Evolutionary conservation across 1,284 basidiomycete species (phyloP).

Genomic region (Entoloma clypeatum): DNA sequence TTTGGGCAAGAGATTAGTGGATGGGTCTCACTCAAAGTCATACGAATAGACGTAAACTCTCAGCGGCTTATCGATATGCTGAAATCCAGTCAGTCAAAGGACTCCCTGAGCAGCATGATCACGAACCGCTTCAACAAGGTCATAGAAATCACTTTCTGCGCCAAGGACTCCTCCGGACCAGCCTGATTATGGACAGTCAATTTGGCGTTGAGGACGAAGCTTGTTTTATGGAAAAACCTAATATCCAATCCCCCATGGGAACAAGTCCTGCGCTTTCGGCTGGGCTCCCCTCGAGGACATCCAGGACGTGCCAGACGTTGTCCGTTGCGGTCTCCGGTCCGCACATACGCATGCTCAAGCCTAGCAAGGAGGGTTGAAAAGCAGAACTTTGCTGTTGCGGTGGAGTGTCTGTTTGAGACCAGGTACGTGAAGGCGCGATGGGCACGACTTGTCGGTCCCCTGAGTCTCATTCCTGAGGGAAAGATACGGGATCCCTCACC

Average conservation of each 20-base stretch:
- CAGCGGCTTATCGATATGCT: slow-evolving; percentile 92
- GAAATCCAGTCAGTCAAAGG: slow-evolving; percentile 7
- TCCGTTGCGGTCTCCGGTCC: slow-evolving; percentile 84
- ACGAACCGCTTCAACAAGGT: slow-evolving; percentile 87
- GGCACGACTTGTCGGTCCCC: slow-evolving; percentile 61
- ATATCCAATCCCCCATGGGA: slow-evolving; percentile 47
- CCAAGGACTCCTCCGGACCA: slow-evolving; percentile 93
- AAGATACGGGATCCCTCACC: slow-evolving; percentile 46
- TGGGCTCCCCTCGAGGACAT: slow-evolving; percentile 93
- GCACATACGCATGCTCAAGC: slow-evolving; percentile 88
- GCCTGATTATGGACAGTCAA: slow-evolving; percentile 44
- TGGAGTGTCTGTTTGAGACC: slow-evolving; percentile 53
- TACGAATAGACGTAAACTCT: slow-evolving; percentile 95
- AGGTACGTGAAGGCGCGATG: slow-evolving; percentile 80
- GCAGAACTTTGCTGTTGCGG: slow-evolving; percentile 23
- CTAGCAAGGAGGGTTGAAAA: slow-evolving; percentile 76
- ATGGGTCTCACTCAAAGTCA: slow-evolving; percentile 83
- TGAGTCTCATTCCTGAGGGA: slow-evolving; percentile 10
- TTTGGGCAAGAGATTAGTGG: slow-evolving; percentile 3
- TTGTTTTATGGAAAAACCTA: slow-evolving; percentile 26
- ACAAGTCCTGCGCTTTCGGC: slow-evolving; percentile 72
- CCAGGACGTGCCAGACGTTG: slow-evolving; percentile 97
- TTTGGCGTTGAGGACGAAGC: not conserved
- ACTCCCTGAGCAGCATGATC: slow-evolving; percentile 6
- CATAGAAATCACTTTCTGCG: slow-evolving; percentile 96